phyloP scores from a whole-genome alignment of 768 basidiomycete genomes.

The Rhizopogon rudus region DNA sequence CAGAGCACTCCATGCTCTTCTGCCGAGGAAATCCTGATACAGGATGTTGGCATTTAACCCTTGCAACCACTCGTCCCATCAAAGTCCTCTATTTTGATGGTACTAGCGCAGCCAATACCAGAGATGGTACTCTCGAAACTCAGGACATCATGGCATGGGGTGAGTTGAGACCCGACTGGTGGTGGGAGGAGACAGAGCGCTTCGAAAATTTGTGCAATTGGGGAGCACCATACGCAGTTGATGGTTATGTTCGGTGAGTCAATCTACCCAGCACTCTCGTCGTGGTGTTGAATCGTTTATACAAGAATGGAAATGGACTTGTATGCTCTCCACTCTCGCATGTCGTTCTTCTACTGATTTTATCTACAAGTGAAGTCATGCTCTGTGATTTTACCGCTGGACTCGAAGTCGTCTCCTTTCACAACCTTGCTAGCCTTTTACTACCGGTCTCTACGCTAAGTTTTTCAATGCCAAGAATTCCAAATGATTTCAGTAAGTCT shows the following conservation, averaged over 20 bases:
- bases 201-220: conserved; percentile 38
- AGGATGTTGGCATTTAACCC: conserved; percentile 14
- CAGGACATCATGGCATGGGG: conserved; percentile 48
- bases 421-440: conserved; percentile 19
- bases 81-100: conserved; percentile 30
- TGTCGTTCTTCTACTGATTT: neutral
- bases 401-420: conserved; percentile 34
- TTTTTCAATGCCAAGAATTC: neutral
- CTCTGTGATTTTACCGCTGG: conserved; percentile 41
- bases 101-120: conserved; percentile 25
- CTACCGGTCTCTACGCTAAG: neutral
- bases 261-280: too few relatives aligned
- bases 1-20: conserved; percentile 35
- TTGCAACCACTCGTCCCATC: conserved; percentile 17
- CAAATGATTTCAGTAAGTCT: too few relatives aligned
- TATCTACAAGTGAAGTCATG: conserved; percentile 38
- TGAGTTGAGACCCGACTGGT: conserved; percentile 9
- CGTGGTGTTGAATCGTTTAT: too few relatives aligned
- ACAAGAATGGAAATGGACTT: conserved; percentile 47
- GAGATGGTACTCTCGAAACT: conserved; percentile 27
- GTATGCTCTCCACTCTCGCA: conserved; percentile 22
- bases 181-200: conserved; percentile 28
- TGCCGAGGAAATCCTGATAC: conserved; percentile 13
- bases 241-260: conserved; percentile 41
- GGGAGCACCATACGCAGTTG: conserved; percentile 35